phyloP scores from a whole-genome alignment of 225 moss, liverwort and hornwort genomes.

The Polytrichum commune region DNA sequence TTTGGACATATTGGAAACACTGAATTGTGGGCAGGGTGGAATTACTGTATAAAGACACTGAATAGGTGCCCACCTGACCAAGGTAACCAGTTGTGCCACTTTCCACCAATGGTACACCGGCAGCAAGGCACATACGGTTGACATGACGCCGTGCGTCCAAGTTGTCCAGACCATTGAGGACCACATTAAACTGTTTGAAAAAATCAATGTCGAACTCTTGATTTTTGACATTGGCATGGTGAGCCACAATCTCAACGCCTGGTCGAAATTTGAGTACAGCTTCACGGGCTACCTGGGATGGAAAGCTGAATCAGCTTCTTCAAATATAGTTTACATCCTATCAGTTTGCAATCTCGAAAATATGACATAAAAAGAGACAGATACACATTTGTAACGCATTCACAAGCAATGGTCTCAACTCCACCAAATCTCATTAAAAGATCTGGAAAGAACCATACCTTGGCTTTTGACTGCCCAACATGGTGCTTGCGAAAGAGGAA shows the following conservation, averaged over 20 bases:
- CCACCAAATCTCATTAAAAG: not conserved
- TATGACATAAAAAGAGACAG: no score
- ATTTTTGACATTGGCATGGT: slow-evolving; percentile 93
- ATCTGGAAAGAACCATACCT: slow-evolving; percentile 40
- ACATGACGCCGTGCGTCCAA: slow-evolving; percentile 97
- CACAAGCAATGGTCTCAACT: not conserved
- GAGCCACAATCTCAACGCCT: slow-evolving; percentile 81
- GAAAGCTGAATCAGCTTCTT: slow-evolving; percentile 5
- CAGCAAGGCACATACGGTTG: slow-evolving; percentile 94
- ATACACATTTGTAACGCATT: no score
- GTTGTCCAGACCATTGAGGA: slow-evolving; percentile 95
- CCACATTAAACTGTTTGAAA: slow-evolving; percentile 91
- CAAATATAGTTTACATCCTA: no score
- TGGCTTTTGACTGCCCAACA: slow-evolving; percentile 95
- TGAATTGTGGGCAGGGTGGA: no score
- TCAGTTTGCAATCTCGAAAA: no score
- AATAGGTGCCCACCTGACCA: slow-evolving; percentile 66
- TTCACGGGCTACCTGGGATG: slow-evolving; percentile 83
- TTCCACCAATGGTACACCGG: slow-evolving; percentile 90
- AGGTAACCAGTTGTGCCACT: slow-evolving; percentile 98
- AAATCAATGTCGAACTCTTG: slow-evolving; percentile 87
- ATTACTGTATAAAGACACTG: not conserved
- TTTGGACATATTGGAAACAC: no score
- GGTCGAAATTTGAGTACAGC: slow-evolving; percentile 91
- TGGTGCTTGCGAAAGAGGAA: slow-evolving; percentile 95